Evolutionary conservation across 2,329 filamentous ascomycete species (phyloP).

Genomic region (Berkeleyomyces rouxiae): DNA sequence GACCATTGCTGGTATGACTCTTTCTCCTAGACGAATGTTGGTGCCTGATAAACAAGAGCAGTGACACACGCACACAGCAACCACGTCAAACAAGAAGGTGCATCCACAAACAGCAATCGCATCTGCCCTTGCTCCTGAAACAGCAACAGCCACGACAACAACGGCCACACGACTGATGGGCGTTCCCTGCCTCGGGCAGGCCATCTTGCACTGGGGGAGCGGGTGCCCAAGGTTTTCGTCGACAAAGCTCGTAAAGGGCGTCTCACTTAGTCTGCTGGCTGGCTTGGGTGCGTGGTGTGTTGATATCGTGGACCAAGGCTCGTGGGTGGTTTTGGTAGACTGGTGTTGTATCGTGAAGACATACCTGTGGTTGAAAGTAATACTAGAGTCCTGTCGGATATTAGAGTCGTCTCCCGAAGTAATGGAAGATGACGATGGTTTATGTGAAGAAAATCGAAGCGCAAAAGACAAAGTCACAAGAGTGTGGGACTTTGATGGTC

Average conservation of each 20-base stretch:
- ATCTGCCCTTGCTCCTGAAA: neutral
- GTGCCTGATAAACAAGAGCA: neutral
- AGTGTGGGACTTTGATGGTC: constrained; percentile 15
- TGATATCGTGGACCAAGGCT: neutral
- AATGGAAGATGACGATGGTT: constrained; percentile 10
- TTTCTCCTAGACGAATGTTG: neutral
- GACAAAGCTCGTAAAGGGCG: neutral
- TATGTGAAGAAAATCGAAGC: constrained; percentile 13
- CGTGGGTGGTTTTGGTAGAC: neutral
- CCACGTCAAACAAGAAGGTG: neutral
- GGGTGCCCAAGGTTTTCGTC: neutral
- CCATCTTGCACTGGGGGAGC: neutral
- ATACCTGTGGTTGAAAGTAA: constrained; percentile 6
- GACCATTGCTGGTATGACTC: neutral
- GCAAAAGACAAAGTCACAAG: neutral
- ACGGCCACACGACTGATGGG: neutral
- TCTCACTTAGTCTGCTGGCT: neutral
- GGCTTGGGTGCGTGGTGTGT: neutral
- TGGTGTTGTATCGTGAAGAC: neutral
- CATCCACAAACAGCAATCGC: neutral
- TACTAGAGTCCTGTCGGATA: constrained; percentile 11
- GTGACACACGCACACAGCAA: neutral
- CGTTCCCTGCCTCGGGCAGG: neutral
- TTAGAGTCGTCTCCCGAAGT: constrained; percentile 13
- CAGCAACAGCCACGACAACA: neutral